Conservation (phyloP, 1,284 basidiomycete species). For the Boletus mariae region DNA sequence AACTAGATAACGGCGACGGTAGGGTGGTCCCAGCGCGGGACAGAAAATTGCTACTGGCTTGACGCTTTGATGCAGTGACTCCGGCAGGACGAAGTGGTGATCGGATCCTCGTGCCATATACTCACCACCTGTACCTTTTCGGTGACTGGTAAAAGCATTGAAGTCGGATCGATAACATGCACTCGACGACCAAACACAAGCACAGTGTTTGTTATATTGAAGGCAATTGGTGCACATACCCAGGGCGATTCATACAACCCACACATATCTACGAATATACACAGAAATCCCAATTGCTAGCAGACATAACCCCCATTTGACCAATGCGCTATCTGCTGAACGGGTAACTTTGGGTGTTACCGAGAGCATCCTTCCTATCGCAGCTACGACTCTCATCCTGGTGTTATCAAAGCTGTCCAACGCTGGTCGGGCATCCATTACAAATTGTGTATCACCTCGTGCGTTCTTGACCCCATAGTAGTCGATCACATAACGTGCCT, state of each 20-base stretch:
- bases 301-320: neutral
- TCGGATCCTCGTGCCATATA: too few species aligned
- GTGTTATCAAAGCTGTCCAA: conserved; percentile 9
- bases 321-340: neutral
- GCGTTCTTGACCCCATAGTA: conserved; percentile 12
- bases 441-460: conserved; percentile 2
- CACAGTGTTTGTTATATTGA: too few species aligned
- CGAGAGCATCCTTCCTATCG: conserved; percentile 1
- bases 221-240: too few species aligned
- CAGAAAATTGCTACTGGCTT: too few species aligned
- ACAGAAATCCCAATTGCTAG: neutral
- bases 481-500: conserved; percentile 10
- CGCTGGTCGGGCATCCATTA: conserved; percentile 8
- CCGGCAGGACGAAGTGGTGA: too few species aligned
- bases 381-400: conserved; percentile 5
- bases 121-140: too few species aligned
- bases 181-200: too few species aligned
- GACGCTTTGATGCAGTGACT: too few species aligned
- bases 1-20: neutral
- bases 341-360: neutral
- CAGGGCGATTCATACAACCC: too few species aligned
- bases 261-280: neutral
- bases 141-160: too few species aligned
- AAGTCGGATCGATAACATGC: too few species aligned
- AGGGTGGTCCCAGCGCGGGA: too few species aligned